phyloP scores from a whole-genome alignment of 306 rosid species.

The Pyrus communis region DNA sequence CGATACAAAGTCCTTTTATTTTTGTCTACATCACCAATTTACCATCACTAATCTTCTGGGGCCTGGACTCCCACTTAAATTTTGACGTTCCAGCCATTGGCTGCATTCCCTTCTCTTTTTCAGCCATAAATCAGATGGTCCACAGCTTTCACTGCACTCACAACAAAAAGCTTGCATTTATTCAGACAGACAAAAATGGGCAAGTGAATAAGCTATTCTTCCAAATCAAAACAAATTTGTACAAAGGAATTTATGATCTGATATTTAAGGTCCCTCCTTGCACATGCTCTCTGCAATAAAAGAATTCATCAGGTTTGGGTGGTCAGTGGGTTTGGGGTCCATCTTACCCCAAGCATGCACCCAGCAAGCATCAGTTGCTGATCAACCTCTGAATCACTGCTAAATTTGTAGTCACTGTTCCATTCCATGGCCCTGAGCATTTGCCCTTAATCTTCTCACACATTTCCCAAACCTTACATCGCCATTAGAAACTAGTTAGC shows the following conservation, averaged over 20 bases:
- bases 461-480: too few relatives aligned
- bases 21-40: too few relatives aligned
- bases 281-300: conserved; percentile 49
- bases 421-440: too few relatives aligned
- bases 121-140: conserved; percentile 16
- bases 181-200: conserved; percentile 15
- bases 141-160: conserved; percentile 19
- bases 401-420: too few relatives aligned
- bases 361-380: too few relatives aligned
- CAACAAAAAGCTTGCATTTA: conserved; percentile 9
- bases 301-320: conserved; percentile 19
- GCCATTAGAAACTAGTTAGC: too few relatives aligned
- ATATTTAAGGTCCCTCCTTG: conserved; percentile 15
- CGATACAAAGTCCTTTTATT: too few relatives aligned
- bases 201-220: conserved; percentile 8
- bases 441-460: too few relatives aligned
- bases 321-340: conserved; percentile 23
- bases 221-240: not conserved
- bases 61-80: not conserved
- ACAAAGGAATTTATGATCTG: conserved; percentile 12
- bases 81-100: not conserved
- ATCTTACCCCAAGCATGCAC: not conserved
- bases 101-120: conserved; percentile 8
- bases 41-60: not conserved
- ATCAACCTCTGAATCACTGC: too few relatives aligned